Percentiles rank a stretch among this genome's conserved stretches.
These are phyloP conservation scores for Nemania sp. DNA, from an alignment of 2,329 filamentous ascomycete species.

Conservation along the genomic window DNA sequence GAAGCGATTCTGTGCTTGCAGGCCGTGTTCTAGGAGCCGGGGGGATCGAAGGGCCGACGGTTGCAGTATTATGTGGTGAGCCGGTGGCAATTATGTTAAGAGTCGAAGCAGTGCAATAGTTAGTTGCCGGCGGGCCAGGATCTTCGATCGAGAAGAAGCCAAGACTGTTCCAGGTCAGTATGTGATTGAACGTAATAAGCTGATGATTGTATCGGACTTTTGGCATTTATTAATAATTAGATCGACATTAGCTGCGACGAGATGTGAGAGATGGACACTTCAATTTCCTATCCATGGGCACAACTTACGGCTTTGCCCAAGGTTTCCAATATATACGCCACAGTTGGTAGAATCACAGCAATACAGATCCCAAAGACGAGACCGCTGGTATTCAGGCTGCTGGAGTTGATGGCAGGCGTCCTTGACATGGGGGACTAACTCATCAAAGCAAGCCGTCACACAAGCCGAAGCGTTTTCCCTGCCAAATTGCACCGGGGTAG, in stretches of 20 bases:
- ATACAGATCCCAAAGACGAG: conserved; percentile 51
- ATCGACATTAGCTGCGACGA: conserved; percentile 52
- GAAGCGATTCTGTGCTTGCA: not conserved
- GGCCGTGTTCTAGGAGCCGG: conserved; percentile 2
- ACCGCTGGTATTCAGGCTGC: conserved; percentile 26
- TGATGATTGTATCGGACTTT: conserved; percentile 44
- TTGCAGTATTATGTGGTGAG: not conserved
- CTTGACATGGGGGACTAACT: conserved; percentile 29
- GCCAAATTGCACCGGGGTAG: conserved; percentile 22
- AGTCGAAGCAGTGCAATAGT: conserved; percentile 19
- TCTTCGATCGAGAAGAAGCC: conserved; percentile 36
- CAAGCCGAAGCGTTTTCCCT: conserved; percentile 29
- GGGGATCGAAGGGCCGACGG: not conserved
- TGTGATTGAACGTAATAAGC: not conserved
- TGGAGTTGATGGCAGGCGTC: conserved; percentile 33
- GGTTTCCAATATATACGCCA: conserved; percentile 46
- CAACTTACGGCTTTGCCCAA: conserved; percentile 50
- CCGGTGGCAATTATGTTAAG: not conserved
- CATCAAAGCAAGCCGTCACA: conserved; percentile 30
- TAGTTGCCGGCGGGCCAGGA: conserved; percentile 24
- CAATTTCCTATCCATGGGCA: not conserved
- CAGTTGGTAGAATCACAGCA: conserved; percentile 56
- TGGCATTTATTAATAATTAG: conserved; percentile 55
- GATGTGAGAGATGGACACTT: conserved; percentile 11
- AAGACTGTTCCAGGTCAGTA: conserved; percentile 30